A percentile compares a stretch with the other conserved stretches of the same genome.
Evolutionary conservation across 2,329 filamentous ascomycete species (phyloP).

Genomic region (Aspergillus sojae): DNA sequence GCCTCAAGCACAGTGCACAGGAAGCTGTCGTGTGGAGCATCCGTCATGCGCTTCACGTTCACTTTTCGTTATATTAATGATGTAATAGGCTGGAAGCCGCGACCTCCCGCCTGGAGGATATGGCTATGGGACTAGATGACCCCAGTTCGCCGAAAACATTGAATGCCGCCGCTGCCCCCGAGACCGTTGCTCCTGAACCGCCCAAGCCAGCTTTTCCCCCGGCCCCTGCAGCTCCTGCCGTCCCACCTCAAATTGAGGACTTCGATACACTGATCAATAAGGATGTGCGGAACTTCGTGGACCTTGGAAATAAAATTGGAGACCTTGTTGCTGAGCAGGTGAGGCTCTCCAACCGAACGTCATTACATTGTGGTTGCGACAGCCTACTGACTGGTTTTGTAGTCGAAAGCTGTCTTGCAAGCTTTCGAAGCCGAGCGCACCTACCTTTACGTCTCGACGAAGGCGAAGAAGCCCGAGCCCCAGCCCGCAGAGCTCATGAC

Average conservation of each 20-base stretch:
- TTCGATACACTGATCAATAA: slow-evolving; percentile 78
- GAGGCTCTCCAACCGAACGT: slow-evolving; percentile 25
- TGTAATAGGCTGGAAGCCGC: slow-evolving; percentile 88
- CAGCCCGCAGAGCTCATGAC: slow-evolving; percentile 75
- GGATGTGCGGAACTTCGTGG: slow-evolving; percentile 76
- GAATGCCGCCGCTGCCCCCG: slow-evolving; percentile 24
- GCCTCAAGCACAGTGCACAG: not conserved
- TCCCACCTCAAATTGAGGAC: slow-evolving; percentile 80
- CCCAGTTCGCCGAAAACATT: slow-evolving; percentile 47
- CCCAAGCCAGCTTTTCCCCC: slow-evolving; percentile 44
- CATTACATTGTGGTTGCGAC: not conserved
- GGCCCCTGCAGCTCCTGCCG: slow-evolving; percentile 56
- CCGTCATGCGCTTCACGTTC: not conserved
- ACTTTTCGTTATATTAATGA: slow-evolving; percentile 30
- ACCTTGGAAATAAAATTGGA: slow-evolving; percentile 76
- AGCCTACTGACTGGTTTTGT: slow-evolving; percentile 18
- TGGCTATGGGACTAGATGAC: slow-evolving; percentile 71
- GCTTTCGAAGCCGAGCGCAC: slow-evolving; percentile 84
- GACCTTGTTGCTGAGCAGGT: slow-evolving; percentile 80
- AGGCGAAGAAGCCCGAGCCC: slow-evolving; percentile 87
- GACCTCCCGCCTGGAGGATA: slow-evolving; percentile 93
- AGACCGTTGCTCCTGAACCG: slow-evolving; percentile 27
- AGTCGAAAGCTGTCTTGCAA: slow-evolving; percentile 60
- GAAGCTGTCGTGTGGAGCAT: not conserved
- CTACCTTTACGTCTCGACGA: slow-evolving; percentile 84